Percentiles rank a stretch among this genome's conserved stretches.
Conservation (phyloP, 108 stramenopile genomes). For the Skeletonema tropicum region DNA sequence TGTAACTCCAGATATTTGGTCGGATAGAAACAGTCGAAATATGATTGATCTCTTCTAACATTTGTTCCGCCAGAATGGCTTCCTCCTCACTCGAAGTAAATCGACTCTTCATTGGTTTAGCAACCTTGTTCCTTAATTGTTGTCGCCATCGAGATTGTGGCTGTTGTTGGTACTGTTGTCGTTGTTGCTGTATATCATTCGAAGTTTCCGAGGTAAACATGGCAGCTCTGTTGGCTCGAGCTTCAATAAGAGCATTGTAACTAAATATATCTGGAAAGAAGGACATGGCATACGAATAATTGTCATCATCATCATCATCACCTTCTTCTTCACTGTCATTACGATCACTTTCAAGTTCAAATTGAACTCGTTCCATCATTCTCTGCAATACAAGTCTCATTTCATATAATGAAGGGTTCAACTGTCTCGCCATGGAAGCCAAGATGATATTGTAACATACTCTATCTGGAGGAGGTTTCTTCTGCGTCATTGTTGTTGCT, state of each 20-base stretch:
- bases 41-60: conserved; percentile 37
- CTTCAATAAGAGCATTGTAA: conserved; percentile 50
- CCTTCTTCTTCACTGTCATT: conserved; percentile 7
- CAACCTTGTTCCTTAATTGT: conserved; percentile 3
- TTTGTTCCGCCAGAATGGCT: conserved; percentile 42
- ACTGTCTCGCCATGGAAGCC: conserved; percentile 39
- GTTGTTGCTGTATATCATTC: conserved; percentile 3
- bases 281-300: conserved; percentile 19
- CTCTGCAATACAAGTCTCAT: conserved; percentile 40
- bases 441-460: conserved; percentile 43
- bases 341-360: conserved; percentile 26
- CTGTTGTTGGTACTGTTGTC: too few relatives aligned
- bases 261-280: conserved; percentile 40
- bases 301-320: conserved; percentile 1
- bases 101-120: conserved; percentile 6
- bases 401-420: conserved; percentile 45
- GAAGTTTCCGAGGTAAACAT: conserved; percentile 28
- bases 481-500: conserved; percentile 9
- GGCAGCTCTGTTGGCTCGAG: conserved; percentile 39
- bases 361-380: conserved; percentile 47
- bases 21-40: conserved; percentile 25
- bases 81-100: conserved; percentile 46
- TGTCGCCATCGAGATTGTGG: background rate
- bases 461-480: conserved; percentile 39
- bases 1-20: conserved; percentile 49